Evolutionary conservation across 1,139 yeast species (phyloP).

Genomic region (Saccharomyces hybrid): DNA sequence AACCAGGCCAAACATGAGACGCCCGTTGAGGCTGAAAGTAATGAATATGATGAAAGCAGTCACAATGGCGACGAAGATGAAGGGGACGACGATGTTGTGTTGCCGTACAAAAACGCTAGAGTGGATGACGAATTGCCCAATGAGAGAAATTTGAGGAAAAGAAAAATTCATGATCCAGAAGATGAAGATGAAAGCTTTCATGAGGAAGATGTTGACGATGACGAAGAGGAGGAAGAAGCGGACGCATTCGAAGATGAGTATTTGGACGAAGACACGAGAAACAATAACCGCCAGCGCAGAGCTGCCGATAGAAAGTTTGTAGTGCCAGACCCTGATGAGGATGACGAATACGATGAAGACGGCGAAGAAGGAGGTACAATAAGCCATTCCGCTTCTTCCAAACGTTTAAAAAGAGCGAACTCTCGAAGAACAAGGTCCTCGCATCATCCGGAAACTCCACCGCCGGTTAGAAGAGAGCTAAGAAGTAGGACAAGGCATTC

Average conservation of each 20-base stretch:
- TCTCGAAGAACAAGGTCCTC: constrained; percentile 14
- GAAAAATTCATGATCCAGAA: constrained; percentile 16
- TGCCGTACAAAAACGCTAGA: constrained; percentile 15
- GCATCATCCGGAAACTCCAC: constrained; percentile 13
- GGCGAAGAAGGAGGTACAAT: constrained; percentile 19
- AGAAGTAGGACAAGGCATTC: constrained; percentile 12
- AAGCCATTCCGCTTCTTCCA: constrained; percentile 2
- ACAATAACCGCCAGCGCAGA: constrained; percentile 10
- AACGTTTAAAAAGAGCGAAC: constrained; percentile 7
- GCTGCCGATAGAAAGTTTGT: constrained; percentile 18
- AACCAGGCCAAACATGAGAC: constrained; percentile 10
- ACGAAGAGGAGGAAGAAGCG: constrained; percentile 22
- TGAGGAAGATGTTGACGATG: constrained; percentile 25
- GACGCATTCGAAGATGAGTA: constrained; percentile 36
- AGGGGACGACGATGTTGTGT: constrained; percentile 12
- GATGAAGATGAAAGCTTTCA: constrained; percentile 29
- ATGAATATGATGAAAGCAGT: constrained; percentile 10
- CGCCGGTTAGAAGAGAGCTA: constrained; percentile 10
- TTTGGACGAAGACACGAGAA: constrained; percentile 22
- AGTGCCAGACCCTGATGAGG: constrained; percentile 24
- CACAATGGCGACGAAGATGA: constrained; percentile 9
- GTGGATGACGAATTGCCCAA: constrained; percentile 21
- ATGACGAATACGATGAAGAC: constrained; percentile 16
- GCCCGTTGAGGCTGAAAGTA: constrained; percentile 21
- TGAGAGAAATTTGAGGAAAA: constrained; percentile 20